Evolutionary conservation across 257 asterid genomes (phyloP).

Genomic region (Datura wrightii): DNA sequence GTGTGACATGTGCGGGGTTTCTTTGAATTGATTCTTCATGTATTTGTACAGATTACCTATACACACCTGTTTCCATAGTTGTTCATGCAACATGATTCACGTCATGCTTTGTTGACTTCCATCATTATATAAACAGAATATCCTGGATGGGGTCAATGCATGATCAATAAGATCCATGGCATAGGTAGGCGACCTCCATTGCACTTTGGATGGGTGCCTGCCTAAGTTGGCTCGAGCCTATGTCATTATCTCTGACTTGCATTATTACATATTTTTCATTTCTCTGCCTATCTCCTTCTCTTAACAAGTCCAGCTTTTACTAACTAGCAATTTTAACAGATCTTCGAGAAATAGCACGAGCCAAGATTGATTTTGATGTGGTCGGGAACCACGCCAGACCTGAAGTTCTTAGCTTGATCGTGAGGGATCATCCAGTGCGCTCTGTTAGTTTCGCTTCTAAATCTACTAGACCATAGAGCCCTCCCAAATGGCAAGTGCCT

Average conservation of each 20-base stretch:
- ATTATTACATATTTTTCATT: background rate
- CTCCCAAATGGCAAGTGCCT: slow-evolving; percentile 35
- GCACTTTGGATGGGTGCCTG: background rate
- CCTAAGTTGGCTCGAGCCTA: background rate
- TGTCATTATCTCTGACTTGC: background rate
- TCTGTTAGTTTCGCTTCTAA: slow-evolving; percentile 73
- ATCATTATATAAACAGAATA: too few species aligned
- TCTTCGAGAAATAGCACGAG: slow-evolving; percentile 83
- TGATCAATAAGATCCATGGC: too few species aligned
- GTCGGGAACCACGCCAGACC: slow-evolving; percentile 93
- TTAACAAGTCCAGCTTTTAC: background rate
- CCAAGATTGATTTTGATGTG: slow-evolving; percentile 87
- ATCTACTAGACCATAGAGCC: slow-evolving; percentile 51
- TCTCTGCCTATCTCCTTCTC: background rate
- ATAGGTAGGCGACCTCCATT: too few species aligned
- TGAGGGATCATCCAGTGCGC: slow-evolving; percentile 68
- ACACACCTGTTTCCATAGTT: background rate
- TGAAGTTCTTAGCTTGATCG: slow-evolving; percentile 77
- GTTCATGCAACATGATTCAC: too few species aligned
- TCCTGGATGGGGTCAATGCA: too few species aligned
- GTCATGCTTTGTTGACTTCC: too few species aligned
- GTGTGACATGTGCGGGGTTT: background rate
- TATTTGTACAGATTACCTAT: background rate
- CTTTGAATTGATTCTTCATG: background rate
- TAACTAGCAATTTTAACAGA: slow-evolving; percentile 44